Evolutionary conservation across 352 stramenopile genomes (phyloP).

Genomic region (Phytophthora cryptogea): DNA sequence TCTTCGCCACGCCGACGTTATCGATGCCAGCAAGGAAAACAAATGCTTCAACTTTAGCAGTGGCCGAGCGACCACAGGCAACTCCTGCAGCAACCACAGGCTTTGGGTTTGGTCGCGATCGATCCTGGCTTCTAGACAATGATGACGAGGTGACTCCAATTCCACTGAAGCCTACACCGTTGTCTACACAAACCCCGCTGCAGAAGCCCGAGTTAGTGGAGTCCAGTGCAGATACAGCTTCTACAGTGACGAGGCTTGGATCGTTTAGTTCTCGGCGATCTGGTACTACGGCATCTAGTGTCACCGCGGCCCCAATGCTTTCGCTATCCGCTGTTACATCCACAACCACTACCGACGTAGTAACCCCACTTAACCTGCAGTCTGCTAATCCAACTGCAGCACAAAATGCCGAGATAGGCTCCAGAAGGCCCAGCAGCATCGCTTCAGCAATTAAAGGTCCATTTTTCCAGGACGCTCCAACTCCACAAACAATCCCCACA

Average conservation of each 20-base stretch:
- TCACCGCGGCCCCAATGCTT: not conserved
- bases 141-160: constrained; percentile 37
- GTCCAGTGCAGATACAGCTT: not conserved
- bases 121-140: constrained; percentile 58
- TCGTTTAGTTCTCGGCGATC: constrained; percentile 20
- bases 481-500: constrained; percentile 6
- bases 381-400: constrained; percentile 4
- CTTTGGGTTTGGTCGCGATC: constrained; percentile 51
- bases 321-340: constrained; percentile 8
- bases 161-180: constrained; percentile 5
- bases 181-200: constrained; percentile 8
- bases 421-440: constrained; percentile 4
- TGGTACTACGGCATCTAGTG: not conserved
- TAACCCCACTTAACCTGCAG: constrained; percentile 14
- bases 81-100: constrained; percentile 20
- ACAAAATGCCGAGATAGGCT: not conserved
- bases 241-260: constrained; percentile 11
- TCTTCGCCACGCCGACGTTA: constrained; percentile 22
- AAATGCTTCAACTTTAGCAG: not conserved
- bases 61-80: constrained; percentile 8
- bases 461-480: constrained; percentile 32
- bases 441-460: constrained; percentile 28
- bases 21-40: constrained; percentile 13
- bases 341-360: constrained; percentile 10
- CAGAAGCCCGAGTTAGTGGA: constrained; percentile 8